Evolutionary conservation across 192 early-diverging fungal species (phyloP).

Genomic region (Coemansia sp.): DNA sequence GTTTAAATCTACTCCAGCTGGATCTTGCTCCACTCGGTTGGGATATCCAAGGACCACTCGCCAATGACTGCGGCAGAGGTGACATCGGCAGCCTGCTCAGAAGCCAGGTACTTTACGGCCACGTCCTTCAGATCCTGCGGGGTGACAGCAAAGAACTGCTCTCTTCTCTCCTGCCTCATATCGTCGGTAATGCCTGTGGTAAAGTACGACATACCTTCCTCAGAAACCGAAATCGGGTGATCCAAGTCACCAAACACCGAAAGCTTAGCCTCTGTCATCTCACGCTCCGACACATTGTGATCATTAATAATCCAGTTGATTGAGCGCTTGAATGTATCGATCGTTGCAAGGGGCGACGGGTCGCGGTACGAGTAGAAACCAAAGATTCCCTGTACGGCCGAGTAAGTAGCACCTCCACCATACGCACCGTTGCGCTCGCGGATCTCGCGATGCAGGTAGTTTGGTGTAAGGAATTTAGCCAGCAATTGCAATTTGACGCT

Average conservation of each 20-base stretch:
- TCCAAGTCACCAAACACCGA: constrained; percentile 85
- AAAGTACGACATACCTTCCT: constrained; percentile 84
- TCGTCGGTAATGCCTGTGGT: constrained; percentile 76
- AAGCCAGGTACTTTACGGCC: constrained; percentile 62
- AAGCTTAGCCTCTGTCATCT: constrained; percentile 89
- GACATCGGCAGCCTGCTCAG: neutral
- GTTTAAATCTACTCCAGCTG: constrained; percentile 7
- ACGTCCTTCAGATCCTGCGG: constrained; percentile 66
- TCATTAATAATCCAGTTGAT: constrained; percentile 63
- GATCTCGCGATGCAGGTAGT: constrained; percentile 93
- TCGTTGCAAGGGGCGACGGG: constrained; percentile 69
- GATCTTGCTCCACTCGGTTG: constrained; percentile 34
- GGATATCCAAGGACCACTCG: constrained; percentile 31
- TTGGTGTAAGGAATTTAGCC: constrained; percentile 76
- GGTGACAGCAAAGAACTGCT: constrained; percentile 67
- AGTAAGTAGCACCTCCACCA: constrained; percentile 81
- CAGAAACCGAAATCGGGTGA: constrained; percentile 72
- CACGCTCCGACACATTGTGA: constrained; percentile 49
- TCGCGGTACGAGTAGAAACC: constrained; percentile 94
- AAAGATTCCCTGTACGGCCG: constrained; percentile 71
- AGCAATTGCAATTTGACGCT: constrained; percentile 74
- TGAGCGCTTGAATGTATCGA: constrained; percentile 63
- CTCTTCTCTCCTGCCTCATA: constrained; percentile 80
- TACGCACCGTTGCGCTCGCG: constrained; percentile 97
- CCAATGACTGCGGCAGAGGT: constrained; percentile 46